Conservation (phyloP, 805 yeast species). For the Ogataea haglerorum region DNA sequence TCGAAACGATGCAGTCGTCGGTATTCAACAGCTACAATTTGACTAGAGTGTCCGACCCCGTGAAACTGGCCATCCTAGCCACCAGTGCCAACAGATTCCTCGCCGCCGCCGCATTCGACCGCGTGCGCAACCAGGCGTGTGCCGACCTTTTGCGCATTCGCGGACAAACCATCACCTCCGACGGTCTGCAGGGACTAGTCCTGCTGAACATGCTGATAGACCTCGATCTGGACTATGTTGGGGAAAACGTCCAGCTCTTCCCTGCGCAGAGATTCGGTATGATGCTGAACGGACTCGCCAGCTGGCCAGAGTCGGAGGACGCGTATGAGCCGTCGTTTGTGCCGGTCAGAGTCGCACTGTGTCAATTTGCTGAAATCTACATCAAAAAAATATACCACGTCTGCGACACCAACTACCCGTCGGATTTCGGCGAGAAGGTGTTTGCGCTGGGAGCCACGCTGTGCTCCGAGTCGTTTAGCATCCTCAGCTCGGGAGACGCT, state of each 20-base stretch:
- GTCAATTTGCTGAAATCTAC: slow-evolving; percentile 38
- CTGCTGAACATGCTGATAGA: slow-evolving; percentile 44
- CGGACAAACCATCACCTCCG: slow-evolving; percentile 36
- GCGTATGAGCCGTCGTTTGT: slow-evolving; percentile 57
- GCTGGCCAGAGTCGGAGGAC: slow-evolving; percentile 61
- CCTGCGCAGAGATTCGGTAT: slow-evolving; percentile 64
- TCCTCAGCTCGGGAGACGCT: slow-evolving; percentile 28
- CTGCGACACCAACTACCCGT: slow-evolving; percentile 29
- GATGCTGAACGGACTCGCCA: slow-evolving; percentile 50
- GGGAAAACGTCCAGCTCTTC: slow-evolving; percentile 37
- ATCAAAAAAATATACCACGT: slow-evolving; percentile 30
- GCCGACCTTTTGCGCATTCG: slow-evolving; percentile 62
- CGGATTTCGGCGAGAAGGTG: slow-evolving; percentile 29
- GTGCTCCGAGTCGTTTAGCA: slow-evolving; percentile 42
- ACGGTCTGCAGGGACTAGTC: slow-evolving; percentile 47
- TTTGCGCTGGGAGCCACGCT: slow-evolving; percentile 38
- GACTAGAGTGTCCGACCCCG: slow-evolving; percentile 33
- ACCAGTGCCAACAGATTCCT: slow-evolving; percentile 36
- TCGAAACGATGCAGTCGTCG: slow-evolving; percentile 25
- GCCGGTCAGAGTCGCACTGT: slow-evolving; percentile 47
- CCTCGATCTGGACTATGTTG: slow-evolving; percentile 29
- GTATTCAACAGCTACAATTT: slow-evolving; percentile 28
- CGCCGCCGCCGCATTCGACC: slow-evolving; percentile 39
- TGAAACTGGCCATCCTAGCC: slow-evolving; percentile 36
- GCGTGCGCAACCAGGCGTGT: slow-evolving; percentile 56